A percentile compares a stretch with the other conserved stretches of the same genome.
Evolutionary conservation across 768 basidiomycete genomes (phyloP).

Genomic region (Daedaleopsis nitida): DNA sequence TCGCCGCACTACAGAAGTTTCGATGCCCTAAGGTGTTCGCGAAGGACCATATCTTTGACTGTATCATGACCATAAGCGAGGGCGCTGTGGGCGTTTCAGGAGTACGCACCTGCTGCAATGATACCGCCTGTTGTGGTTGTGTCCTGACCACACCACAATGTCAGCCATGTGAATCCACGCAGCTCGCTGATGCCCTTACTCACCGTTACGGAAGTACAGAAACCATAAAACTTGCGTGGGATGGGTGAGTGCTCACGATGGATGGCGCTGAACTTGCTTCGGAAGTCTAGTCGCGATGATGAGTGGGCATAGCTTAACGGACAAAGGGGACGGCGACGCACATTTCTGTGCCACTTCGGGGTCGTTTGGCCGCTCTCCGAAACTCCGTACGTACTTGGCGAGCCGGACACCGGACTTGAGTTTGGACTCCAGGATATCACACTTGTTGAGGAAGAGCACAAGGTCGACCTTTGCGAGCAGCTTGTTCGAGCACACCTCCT

Average conservation of each 20-base stretch:
- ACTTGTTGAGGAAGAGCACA: slow-evolving; percentile 83
- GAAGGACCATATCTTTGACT: slow-evolving; percentile 84
- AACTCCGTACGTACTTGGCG: slow-evolving; percentile 70
- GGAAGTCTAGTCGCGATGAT: slow-evolving; percentile 49
- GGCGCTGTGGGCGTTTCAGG: not conserved
- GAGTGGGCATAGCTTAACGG: not conserved
- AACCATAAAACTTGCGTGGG: slow-evolving; percentile 77
- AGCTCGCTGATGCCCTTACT: slow-evolving; percentile 17
- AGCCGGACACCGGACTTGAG: slow-evolving; percentile 65
- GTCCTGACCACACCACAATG: slow-evolving; percentile 42
- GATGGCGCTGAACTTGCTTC: slow-evolving; percentile 72
- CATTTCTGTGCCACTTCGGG: slow-evolving; percentile 68
- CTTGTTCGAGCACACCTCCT: slow-evolving; percentile 68
- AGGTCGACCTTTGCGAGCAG: slow-evolving; percentile 71
- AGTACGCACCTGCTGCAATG: slow-evolving; percentile 66
- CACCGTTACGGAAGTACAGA: slow-evolving; percentile 76
- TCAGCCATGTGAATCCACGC: not conserved
- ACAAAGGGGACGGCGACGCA: slow-evolving; percentile 35
- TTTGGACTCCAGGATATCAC: slow-evolving; percentile 71
- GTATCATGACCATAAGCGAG: not conserved
- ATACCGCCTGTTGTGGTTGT: slow-evolving; percentile 74
- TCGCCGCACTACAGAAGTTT: slow-evolving; percentile 53
- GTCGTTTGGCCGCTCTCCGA: slow-evolving; percentile 68
- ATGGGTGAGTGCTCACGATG: slow-evolving; percentile 75
- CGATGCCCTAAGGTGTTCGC: slow-evolving; percentile 74